Evolutionary conservation across 2,329 filamentous ascomycete genomes (phyloP), one percentile per base, ranked within the genome.

Genomic region (Meredithiella fracta): DNA sequence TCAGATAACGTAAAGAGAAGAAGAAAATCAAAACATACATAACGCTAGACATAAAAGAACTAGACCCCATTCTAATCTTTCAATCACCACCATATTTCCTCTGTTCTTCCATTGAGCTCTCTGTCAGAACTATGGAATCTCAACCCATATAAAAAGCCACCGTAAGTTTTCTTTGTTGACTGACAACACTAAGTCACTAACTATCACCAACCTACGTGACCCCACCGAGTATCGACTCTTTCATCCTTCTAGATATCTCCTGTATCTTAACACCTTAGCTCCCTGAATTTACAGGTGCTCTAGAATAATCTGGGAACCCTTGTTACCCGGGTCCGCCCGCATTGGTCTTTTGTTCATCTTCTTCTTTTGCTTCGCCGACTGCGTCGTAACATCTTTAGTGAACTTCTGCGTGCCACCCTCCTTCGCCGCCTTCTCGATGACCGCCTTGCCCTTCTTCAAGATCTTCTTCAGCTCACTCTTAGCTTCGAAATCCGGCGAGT

Each of bases 401-500:
- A 72, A 75, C 65, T 77, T 77, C 64, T 75, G 73, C 3, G 68
- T 65, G 20, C 71, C 80, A 70, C 75, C 78, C 63, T 76, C 77
- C 49, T 67, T 75, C 1, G 83, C 81, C 8, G 83, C 83, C 66
- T 78, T 80, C 65, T 86, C 74, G 57, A 95, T 70, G 59, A 72
- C 70, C 70, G 84, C 82, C 73, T 80, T 86, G 62, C 82, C 79
- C 70, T 85, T 83, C 71, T 80, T 83, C 62, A 96, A 70, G 14
- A 73, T 77, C 67, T 82, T 80, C 64, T 82, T 72, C 54, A 94
- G 71, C 63, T 85, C 82, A 15, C 76, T 74, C 63, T 76, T 80
- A 62, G 80, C 74, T 25, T 73, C 73, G 63, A 92, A 92, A 58
- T 81, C 80, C 22, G 78, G 73, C 0, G 84, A 78, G 69, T 97